These are phyloP conservation scores for Saturnispora diversa DNA, from an alignment of 805 yeast species.

Conservation along the genomic window DNA sequence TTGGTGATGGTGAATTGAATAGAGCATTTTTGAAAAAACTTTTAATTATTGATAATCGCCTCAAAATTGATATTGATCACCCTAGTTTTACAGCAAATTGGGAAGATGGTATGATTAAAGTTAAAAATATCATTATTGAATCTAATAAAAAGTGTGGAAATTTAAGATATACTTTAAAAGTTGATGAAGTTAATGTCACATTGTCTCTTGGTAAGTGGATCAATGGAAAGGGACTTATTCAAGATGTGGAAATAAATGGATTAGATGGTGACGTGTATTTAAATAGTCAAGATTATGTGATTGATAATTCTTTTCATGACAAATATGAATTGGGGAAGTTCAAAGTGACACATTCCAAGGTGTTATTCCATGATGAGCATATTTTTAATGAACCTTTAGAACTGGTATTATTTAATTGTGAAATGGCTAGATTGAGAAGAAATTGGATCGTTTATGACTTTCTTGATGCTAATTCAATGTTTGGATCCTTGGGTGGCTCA, in stretches of 20 bases:
- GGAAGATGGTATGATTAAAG: slow-evolving; percentile 42
- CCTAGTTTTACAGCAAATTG: slow-evolving; percentile 36
- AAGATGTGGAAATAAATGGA: slow-evolving; percentile 43
- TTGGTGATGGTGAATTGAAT: slow-evolving; percentile 23
- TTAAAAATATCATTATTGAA: slow-evolving; percentile 33
- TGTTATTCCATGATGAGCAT: slow-evolving; percentile 27
- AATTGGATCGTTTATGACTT: slow-evolving; percentile 56
- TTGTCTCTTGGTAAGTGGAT: slow-evolving; percentile 48
- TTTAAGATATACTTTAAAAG: slow-evolving; percentile 29
- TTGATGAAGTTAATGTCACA: slow-evolving; percentile 38
- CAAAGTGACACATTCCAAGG: slow-evolving; percentile 44
- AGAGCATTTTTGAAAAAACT: slow-evolving; percentile 25
- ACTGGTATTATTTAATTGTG: slow-evolving; percentile 57
- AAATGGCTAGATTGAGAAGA: slow-evolving; percentile 51
- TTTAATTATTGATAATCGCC: slow-evolving; percentile 28
- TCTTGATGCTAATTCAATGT: slow-evolving; percentile 59
- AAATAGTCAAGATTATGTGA: slow-evolving; percentile 13
- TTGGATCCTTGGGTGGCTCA: slow-evolving; percentile 69
- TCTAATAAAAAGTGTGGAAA: slow-evolving; percentile 16
- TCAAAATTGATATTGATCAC: slow-evolving; percentile 23
- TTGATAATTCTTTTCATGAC: slow-evolving; percentile 21
- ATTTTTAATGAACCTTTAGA: slow-evolving; percentile 32
- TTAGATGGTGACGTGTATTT: slow-evolving; percentile 32
- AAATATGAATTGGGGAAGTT: slow-evolving; percentile 35
- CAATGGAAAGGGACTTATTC: slow-evolving; percentile 44